Evolutionary conservation across 2,329 filamentous ascomycete genomes (phyloP).

Genomic region (Xylariaceae sp.): DNA sequence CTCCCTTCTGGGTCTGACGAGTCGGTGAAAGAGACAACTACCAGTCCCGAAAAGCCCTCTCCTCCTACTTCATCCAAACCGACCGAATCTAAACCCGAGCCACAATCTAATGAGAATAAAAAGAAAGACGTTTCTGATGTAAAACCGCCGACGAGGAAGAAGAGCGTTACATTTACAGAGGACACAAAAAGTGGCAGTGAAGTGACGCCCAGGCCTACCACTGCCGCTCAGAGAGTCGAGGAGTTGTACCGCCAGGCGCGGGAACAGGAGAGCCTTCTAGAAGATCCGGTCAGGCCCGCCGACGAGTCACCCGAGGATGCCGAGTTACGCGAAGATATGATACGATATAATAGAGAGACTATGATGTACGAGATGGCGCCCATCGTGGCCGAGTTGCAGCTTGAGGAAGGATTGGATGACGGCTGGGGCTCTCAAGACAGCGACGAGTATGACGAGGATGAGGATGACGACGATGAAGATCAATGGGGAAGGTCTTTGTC

Average conservation of each 20-base stretch:
- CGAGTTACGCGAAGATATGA: conserved; percentile 76
- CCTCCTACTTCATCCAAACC: conserved; percentile 6
- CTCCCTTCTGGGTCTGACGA: conserved; percentile 24
- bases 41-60: conserved; percentile 18
- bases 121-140: conserved; percentile 7
- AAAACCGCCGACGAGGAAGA: conserved; percentile 30
- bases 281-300: conserved; percentile 58
- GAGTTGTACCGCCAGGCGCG: conserved; percentile 53
- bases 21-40: conserved; percentile 18
- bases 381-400: conserved; percentile 84
- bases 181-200: conserved; percentile 49
- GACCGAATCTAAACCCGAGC: not conserved
- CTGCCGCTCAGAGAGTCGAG: conserved; percentile 46
- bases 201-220: conserved; percentile 29
- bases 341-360: conserved; percentile 63
- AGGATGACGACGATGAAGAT: conserved; percentile 57
- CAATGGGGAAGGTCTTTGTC: conserved; percentile 68
- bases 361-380: conserved; percentile 76
- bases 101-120: conserved; percentile 3
- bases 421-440: conserved; percentile 38
- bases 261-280: conserved; percentile 46
- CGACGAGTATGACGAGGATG: conserved; percentile 46
- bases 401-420: conserved; percentile 67
- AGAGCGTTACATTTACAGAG: conserved; percentile 59
- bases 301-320: conserved; percentile 79